Evolutionary conservation across 441 rosid species (phyloP), one percentile per base, ranked within the genome.

Genomic region (Iberis amara): DNA sequence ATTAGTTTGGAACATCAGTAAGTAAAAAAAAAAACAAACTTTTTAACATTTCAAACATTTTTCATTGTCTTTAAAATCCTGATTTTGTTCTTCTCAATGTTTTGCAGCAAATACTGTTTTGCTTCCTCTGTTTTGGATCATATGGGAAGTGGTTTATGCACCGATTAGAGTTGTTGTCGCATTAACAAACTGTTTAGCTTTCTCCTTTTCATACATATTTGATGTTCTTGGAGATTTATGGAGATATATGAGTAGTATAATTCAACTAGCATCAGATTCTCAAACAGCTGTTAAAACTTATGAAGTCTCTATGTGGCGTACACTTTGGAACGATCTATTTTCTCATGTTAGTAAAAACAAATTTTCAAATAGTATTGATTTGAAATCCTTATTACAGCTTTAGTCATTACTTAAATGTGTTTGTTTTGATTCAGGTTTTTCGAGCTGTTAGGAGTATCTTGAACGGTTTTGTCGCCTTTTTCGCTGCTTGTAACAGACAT

Each of bases 291-390:
- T 73, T 39, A 77, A 70, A 53, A 56, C 86, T 1, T 62, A 68
- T 43, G 85, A 85, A 72, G 86, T 83, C 68, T 83, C 97, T 31
- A 69, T 78, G 68, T 89, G 94, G 95, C 88, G 82, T 7, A 78
- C 86, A 0, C 92, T 94, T 53, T 94, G 97, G 97, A 89, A 81
- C 63, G 97, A 94, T 69, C 86, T 92, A 41, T 89, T 92, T 66
- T 94, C 99, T 41, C 94, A 94, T 80, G 96, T 88, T 52, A 15
- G 74, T 68, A n/a, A 69, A n/a, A 69, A 54, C 31, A 35, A 32
- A n/a, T n/a, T 59, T 4, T 27, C 35, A 43, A 56, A 13, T 18
- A 18, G 21, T 1, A 18, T 18, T 3, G 18, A 30, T 47, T 30
- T 0, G n/a, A 38, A n/a, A 21, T 13, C 53, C 11, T 42, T 35